These are phyloP conservation scores for Dichotomopilus funicola DNA, from an alignment of 2,329 filamentous ascomycete species.

Conservation along the genomic window DNA sequence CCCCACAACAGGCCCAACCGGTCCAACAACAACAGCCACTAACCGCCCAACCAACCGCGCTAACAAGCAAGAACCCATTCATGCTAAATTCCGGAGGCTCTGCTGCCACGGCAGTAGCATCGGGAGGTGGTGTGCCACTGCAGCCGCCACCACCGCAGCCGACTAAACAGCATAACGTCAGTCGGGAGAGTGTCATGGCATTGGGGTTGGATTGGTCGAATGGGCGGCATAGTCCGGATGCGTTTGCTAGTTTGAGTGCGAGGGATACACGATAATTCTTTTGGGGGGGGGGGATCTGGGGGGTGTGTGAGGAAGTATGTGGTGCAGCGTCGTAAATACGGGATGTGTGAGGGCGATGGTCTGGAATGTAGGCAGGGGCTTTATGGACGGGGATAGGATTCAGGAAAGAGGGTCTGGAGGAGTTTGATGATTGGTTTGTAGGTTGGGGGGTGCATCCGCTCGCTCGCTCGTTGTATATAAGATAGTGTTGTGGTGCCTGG, in stretches of 20 bases:
- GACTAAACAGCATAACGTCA: slow-evolving; percentile 40
- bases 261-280: no score
- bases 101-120: slow-evolving; percentile 18
- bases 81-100: no score
- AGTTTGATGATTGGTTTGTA: no score
- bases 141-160: slow-evolving; percentile 25
- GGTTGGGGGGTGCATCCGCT: no score
- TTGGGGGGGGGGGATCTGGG: no score
- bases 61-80: no score
- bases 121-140: slow-evolving; percentile 5
- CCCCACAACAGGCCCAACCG: slow-evolving; percentile 12
- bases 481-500: background rate
- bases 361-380: background rate
- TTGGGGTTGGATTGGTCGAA: slow-evolving; percentile 59
- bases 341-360: background rate
- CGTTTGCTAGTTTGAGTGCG: slow-evolving; percentile 69
- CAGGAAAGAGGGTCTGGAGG: no score
- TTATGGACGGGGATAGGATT: no score
- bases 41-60: no score
- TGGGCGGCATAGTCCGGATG: slow-evolving; percentile 71
- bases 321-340: no score
- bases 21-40: slow-evolving; percentile 17
- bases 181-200: slow-evolving; percentile 66
- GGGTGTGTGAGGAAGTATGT: no score
- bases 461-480: background rate